Evolutionary conservation across 192 early-diverging fungal species (phyloP).

Genomic region (Diversispora eburnea): DNA sequence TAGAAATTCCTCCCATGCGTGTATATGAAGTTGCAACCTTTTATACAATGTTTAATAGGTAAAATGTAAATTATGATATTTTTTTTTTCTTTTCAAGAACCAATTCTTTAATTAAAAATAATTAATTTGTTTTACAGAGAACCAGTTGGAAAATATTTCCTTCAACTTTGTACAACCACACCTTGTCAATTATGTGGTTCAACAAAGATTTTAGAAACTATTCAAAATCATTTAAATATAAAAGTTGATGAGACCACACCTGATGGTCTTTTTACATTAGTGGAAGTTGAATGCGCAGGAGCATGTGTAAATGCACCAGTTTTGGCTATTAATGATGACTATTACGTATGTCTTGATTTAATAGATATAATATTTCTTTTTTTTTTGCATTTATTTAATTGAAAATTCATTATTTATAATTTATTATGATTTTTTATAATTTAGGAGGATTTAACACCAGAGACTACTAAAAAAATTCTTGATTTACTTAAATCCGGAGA

Average conservation of each 20-base stretch:
- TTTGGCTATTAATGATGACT: constrained; percentile 54
- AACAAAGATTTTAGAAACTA: constrained; percentile 82
- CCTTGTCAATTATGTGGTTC: constrained; percentile 96
- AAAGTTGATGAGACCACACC: constrained; percentile 90
- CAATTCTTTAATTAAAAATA: neutral
- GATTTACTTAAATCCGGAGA: constrained; percentile 83
- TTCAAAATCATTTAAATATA: constrained; percentile 85
- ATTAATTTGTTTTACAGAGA: constrained; percentile 47
- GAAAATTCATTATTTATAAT: neutral
- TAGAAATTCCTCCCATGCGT: constrained; percentile 97
- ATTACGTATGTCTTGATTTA: constrained; percentile 8
- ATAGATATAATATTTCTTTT: neutral
- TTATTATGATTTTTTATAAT: neutral
- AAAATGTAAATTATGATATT: constrained; percentile 13
- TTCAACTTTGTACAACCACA: constrained; percentile 98
- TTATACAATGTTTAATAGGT: constrained; percentile 99
- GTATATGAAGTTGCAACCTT: constrained; percentile 99
- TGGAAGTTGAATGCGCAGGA: constrained; percentile 99
- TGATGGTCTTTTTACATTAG: constrained; percentile 93
- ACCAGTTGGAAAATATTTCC: constrained; percentile 98
- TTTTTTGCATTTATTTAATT: neutral
- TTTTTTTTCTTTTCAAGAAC: neutral
- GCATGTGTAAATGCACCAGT: constrained; percentile 98
- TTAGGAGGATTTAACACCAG: constrained; percentile 96
- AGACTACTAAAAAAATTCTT: constrained; percentile 82